These are phyloP conservation scores for Solanum bulbocastanum DNA, from an alignment of 257 asterid species.

Conservation along the genomic window DNA sequence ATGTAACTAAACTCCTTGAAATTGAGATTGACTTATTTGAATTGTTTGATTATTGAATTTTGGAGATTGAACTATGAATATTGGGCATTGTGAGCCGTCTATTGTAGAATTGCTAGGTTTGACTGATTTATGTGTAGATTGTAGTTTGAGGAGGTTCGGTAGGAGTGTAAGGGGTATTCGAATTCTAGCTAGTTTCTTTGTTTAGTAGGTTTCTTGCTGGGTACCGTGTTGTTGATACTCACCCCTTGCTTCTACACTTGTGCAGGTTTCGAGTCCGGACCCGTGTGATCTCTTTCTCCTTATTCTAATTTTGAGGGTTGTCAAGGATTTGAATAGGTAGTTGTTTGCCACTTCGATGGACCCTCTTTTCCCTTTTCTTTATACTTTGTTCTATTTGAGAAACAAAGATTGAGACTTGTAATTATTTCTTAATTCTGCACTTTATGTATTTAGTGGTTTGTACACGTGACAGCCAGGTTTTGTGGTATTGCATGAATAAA, in stretches of 20 bases:
- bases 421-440: background rate
- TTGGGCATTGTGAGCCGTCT: background rate
- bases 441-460: background rate
- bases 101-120: background rate
- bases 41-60: background rate
- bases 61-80: background rate
- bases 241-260: background rate
- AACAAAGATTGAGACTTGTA: background rate
- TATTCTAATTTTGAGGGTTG: background rate
- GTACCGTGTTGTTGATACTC: background rate
- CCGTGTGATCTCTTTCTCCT: background rate
- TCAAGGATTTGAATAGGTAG: background rate
- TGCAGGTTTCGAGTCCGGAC: background rate
- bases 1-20: background rate
- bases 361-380: background rate
- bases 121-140: background rate
- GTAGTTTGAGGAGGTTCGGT: background rate
- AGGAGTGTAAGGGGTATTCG: background rate
- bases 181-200: background rate
- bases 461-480: background rate
- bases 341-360: background rate
- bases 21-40: background rate
- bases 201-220: background rate
- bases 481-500: background rate
- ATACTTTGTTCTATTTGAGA: background rate